Base-by-base conservation (phyloP, 495 filamentous ascomycete genomes). In the Tetracladium setigerum region DNA sequence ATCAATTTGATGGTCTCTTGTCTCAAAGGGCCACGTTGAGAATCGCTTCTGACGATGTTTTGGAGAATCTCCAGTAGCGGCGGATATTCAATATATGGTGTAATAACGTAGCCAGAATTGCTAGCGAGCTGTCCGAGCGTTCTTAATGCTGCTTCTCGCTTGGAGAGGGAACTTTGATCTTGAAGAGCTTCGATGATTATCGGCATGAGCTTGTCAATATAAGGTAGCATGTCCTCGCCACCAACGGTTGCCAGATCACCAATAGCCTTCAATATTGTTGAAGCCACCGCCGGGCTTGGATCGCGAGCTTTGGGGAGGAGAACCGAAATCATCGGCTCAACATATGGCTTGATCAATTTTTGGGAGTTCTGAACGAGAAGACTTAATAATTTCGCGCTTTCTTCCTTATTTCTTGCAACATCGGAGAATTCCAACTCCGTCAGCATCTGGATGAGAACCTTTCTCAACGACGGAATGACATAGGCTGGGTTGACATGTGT, bases 391-490 rank as follows among this genome's bases (percentile, higher is more conserved):
- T 84, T 88, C 12, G 92, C 88, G 57, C 88, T 94, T 63, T 99
- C 89, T 67, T 97, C 91, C 56, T 96, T 95, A 62, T 88, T 91
- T 30, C 87, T 82, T 34, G 90, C 74, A 31, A 88, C 89, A 59
- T 89, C 91, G n/a, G 91, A 91, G 62, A 94, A 95, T 52, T 92
- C 88, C 30, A 99, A 79, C 56, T 95, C 89, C 15, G 90, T 97
- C 43, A 97, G 74, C 60, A 97, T 80, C 68, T 97, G 95, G 49
- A 99, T 90, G 27, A 99, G 76, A 36, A 89, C 80, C 63, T 99
- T 99, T 37, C 92, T 79, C 24, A 99, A 64, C 0, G 90, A 89
- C 4, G 92, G 92, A 56, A 97, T 92, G 47, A 99, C 89, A 67
- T 97, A 97, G 39, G 92, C 92, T 5, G 92, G 92, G 56, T 99